Conservation (phyloP, 257 asterid species). For the Salvia rosmarinus region DNA sequence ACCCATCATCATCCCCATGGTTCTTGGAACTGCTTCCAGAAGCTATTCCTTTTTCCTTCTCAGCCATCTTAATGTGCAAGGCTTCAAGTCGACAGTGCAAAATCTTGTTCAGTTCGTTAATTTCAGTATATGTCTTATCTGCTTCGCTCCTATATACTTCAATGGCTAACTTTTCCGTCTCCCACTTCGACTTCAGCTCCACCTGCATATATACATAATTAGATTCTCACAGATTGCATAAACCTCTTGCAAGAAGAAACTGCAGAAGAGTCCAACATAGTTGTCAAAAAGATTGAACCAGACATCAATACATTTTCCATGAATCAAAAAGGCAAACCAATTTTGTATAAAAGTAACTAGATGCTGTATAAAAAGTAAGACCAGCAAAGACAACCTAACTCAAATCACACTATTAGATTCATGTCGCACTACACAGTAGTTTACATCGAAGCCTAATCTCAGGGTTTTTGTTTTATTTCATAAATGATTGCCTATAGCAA, state of each 20-base stretch:
- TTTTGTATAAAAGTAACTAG: not conserved
- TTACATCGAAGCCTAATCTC: too few species aligned
- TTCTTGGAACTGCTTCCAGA: constrained; percentile 58
- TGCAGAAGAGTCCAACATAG: not conserved
- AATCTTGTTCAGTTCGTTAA: constrained; percentile 85
- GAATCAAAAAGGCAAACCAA: not conserved
- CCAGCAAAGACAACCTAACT: not conserved
- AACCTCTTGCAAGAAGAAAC: constrained; percentile 1
- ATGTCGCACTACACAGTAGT: not conserved
- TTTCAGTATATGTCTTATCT: constrained; percentile 71
- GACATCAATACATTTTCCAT: not conserved
- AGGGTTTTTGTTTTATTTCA: too few species aligned
- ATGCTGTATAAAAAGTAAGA: not conserved
- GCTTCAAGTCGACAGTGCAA: constrained; percentile 85
- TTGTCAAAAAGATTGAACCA: not conserved
- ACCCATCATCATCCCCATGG: constrained; percentile 65
- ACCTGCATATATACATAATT: constrained; percentile 43
- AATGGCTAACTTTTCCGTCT: constrained; percentile 63
- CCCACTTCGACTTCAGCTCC: constrained; percentile 80
- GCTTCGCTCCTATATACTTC: constrained; percentile 77
- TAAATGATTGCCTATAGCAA: too few species aligned
- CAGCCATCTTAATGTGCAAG: constrained; percentile 81
- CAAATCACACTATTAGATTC: not conserved
- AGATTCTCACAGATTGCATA: constrained; percentile 6
- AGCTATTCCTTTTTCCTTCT: constrained; percentile 69